A percentile compares a stretch with the other conserved stretches of the same genome.
Evolutionary conservation across 2,329 filamentous ascomycete species (phyloP).

Genomic region (Clonostachys byssicola): DNA sequence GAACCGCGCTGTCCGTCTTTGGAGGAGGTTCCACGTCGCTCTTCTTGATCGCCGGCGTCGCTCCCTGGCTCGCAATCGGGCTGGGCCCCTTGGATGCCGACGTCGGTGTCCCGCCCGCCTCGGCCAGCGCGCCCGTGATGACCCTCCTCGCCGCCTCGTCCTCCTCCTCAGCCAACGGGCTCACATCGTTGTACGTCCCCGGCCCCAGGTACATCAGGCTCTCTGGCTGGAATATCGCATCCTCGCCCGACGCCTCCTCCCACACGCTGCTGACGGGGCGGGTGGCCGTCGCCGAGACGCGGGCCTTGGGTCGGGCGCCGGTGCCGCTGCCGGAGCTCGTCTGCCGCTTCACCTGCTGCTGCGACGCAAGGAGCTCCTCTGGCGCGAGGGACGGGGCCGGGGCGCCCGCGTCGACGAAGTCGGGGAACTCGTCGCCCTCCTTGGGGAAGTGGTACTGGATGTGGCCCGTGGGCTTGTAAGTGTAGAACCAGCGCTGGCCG

Average conservation of each 20-base stretch:
- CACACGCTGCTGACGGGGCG: constrained; percentile 13
- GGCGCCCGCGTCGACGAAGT: constrained; percentile 35
- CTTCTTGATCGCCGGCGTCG: constrained; percentile 13
- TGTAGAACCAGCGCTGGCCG: constrained; percentile 53
- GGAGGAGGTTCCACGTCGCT: neutral
- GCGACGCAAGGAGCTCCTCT: constrained; percentile 48
- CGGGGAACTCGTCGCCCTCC: constrained; percentile 54
- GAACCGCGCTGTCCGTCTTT: neutral
- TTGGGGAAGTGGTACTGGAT: constrained; percentile 53
- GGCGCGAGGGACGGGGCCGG: constrained; percentile 36
- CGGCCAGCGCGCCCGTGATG: constrained; percentile 3
- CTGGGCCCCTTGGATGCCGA: constrained; percentile 14
- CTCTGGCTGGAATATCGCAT: constrained; percentile 43
- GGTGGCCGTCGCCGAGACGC: neutral
- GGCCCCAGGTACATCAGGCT: constrained; percentile 49
- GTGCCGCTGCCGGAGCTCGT: neutral
- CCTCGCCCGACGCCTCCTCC: constrained; percentile 20
- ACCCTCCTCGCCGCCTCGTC: constrained; percentile 12
- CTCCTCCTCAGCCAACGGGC: constrained; percentile 34
- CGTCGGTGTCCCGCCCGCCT: too few relatives aligned
- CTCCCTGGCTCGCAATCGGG: constrained; percentile 17
- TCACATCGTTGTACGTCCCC: constrained; percentile 38
- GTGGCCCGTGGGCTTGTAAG: constrained; percentile 47
- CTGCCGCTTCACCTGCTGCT: constrained; percentile 32
- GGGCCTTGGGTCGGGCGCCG: neutral